A percentile compares a stretch with the other conserved stretches of the same genome.
phyloP scores from a whole-genome alignment of 257 asterid species.

The Ligustrum vulgare region DNA sequence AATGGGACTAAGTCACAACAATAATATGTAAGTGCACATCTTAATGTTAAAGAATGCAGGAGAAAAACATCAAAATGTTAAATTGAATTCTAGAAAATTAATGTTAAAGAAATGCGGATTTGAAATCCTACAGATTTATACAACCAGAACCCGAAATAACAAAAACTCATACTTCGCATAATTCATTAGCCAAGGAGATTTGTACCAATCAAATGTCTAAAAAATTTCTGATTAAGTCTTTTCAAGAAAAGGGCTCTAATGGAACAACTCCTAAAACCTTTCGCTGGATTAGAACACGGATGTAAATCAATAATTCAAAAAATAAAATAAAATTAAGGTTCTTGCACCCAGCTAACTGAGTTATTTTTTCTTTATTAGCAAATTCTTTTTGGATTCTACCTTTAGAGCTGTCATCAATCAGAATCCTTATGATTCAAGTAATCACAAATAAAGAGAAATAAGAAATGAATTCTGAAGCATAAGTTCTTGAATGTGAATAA shows the following conservation, averaged over 20 bases:
- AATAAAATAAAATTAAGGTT: background rate
- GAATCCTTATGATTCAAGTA: background rate
- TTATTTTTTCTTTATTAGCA: background rate
- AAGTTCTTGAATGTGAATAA: background rate
- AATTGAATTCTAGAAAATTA: too few species aligned
- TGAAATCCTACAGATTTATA: background rate
- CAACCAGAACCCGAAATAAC: background rate
- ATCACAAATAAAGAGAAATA: too few species aligned
- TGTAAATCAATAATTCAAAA: background rate
- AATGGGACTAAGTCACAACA: constrained; percentile 7
- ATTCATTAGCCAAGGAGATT: background rate
- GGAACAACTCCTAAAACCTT: background rate
- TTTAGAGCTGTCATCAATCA: constrained; percentile 4
- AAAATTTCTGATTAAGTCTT: background rate
- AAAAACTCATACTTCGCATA: background rate
- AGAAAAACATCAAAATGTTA: too few species aligned
- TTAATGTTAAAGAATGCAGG: too few species aligned
- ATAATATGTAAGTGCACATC: background rate
- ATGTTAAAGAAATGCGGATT: too few species aligned
- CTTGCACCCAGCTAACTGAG: background rate
- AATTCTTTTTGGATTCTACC: background rate
- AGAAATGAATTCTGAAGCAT: background rate
- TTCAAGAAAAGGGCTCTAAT: background rate
- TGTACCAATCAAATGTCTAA: background rate
- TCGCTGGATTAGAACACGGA: background rate